Percentiles rank a stretch among this genome's conserved stretches.
Conservation (phyloP, 495 filamentous ascomycete genomes). For the Penicillium bialowiezense region DNA sequence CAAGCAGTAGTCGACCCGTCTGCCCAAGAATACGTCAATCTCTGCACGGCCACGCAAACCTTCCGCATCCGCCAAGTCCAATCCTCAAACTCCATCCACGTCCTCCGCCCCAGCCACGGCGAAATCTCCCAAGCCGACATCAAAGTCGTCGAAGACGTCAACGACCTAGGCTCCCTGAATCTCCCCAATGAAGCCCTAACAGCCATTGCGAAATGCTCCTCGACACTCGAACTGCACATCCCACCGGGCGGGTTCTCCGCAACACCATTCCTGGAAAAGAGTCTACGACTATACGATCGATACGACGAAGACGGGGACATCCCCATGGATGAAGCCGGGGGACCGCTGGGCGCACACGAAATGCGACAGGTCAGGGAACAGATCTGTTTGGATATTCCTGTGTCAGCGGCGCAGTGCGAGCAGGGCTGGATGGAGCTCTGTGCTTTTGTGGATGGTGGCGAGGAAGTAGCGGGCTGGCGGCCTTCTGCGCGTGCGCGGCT, state of each 20-base stretch:
- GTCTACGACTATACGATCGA: conserved; percentile 33
- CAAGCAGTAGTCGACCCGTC: conserved; percentile 25
- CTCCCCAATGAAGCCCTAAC: conserved; percentile 42
- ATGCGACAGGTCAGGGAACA: conserved; percentile 16
- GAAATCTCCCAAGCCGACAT: conserved; percentile 28
- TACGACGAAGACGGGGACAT: conserved; percentile 22
- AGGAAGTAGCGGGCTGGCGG: conserved; percentile 29
- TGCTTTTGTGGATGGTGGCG: conserved; percentile 41
- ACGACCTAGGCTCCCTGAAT: conserved; percentile 28
- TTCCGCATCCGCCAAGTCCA: conserved; percentile 86
- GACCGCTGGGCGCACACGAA: neutral
- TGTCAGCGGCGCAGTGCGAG: conserved; percentile 43
- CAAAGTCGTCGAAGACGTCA: conserved; percentile 26
- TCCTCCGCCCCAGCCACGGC: conserved; percentile 55
- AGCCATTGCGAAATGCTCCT: conserved; percentile 66
- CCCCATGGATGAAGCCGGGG: conserved; percentile 11
- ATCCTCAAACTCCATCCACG: conserved; percentile 81
- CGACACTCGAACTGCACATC: conserved; percentile 65
- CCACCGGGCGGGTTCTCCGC: conserved; percentile 35
- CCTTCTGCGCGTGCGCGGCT: conserved; percentile 42
- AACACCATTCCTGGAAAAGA: conserved; percentile 29
- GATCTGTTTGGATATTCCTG: conserved; percentile 44
- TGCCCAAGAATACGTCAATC: conserved; percentile 61
- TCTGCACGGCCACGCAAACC: conserved; percentile 67
- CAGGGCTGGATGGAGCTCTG: conserved; percentile 46